Evolutionary conservation across 2,329 filamentous ascomycete species (phyloP), one percentile per base, ranked within the genome.

Genomic region (Fusarium papillatum): DNA sequence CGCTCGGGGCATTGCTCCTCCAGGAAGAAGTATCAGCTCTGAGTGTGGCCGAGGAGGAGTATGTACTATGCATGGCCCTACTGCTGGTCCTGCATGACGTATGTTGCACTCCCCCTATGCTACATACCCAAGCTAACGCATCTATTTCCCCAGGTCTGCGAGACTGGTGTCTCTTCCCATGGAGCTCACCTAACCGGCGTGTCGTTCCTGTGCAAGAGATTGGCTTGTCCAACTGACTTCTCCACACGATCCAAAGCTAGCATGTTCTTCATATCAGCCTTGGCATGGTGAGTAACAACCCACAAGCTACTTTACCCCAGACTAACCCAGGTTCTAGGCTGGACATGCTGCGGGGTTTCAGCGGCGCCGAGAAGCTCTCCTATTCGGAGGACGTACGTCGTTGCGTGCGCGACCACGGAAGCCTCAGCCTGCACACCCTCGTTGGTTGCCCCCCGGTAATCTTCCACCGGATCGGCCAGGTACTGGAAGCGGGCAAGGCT

Each of bases 291-390:
- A 63, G 64, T 50, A n/a, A 14, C 41, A 64, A 64, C 16, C 31
- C 16, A 3, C 1, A 4, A 17, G 7, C 16, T 7, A 4, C 14
- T 1, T 3, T 17, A 24, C 1, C 46, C 68, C 36, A 17, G 13
- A 59, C 46, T 26, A 75, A 39, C 5, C 26, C 5, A 5, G 0
- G 8, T 2, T 4, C 13, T 1, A 82, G 80, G 80, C 16, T 82
- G 13, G 80, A 82, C 8, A 75, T 82, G 64, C 46, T 82, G 7
- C 75, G 79, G 31, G 80, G 81, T 0, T 80, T 82, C 63, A 81
- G 79, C n/a, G 81, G 81, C 5, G 77, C 81, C 1, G 80, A 82
- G 53, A 82, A 82, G 36, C 76, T 82, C 9, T 70, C 78, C 5
- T 81, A 81, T n/a, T 72, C 79, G 0, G 69, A 70, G 3, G 70